Base-by-base conservation (phyloP, 257 asterid species). In the Phtheirospermum japonicum region DNA sequence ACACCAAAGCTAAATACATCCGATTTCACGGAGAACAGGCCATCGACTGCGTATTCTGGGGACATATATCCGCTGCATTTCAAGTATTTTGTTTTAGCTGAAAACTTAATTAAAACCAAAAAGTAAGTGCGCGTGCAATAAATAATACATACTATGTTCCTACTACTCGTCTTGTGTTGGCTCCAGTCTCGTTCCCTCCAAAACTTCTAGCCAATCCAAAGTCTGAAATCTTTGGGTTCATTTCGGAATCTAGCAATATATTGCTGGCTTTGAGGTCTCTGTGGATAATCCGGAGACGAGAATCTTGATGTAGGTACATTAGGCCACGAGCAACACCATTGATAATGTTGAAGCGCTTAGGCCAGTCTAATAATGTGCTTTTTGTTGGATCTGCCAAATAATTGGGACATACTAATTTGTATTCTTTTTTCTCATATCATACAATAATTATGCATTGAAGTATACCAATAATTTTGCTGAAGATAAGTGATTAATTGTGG, bases 241-340 rank as follows among this genome's bases (percentile, higher is more conserved):
- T 70, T 14, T 70, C 79, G 48, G 28, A 36, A 40, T 75, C 79
- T 33, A 75, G 57, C n/a, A 75, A 50, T 50, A 75, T 50, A 18
- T 75, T 75, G 66, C 79, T 75, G 45, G 49, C 49, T 13, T 42
- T 42, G 18, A 42, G 49, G 49, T 42, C 49, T 42, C 49, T n/a
- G 49, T 42, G 79, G 28, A 75, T 65, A 19, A 75, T 66, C 62
- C 76, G 48, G 7, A 75, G 71, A 45, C 73, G 71, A 8, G 79
- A 75, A 70, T 75, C 79, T 61, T 75, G 76, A 66, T 70, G 79
- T 57, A 70, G 75, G 45, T 75, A 75, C 76, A 75, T 45, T 20
- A 75, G 73, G 2, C 79, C 79, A 31, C 79, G 73, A 48, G 80
- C 76, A 62, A 75, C 66, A 30, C 80, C 80, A 43, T 75, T 71